A percentile compares a stretch with the other conserved stretches of the same genome.
Evolutionary conservation across 495 filamentous ascomycete species (phyloP).

Genomic region (Penicillium malachiteum): DNA sequence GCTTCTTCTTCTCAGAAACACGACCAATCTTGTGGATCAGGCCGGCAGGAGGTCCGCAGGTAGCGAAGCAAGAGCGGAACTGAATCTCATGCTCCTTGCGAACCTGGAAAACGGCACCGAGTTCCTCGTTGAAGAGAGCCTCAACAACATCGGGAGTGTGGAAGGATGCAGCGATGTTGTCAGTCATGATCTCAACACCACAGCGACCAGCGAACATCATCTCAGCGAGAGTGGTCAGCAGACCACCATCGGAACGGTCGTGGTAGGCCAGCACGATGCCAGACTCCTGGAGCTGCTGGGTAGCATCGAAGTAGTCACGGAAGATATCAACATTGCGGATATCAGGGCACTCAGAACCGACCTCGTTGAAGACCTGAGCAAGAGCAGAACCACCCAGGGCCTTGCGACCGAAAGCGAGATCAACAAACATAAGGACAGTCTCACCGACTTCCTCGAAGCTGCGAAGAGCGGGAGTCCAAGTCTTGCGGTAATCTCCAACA

Average conservation of each 20-base stretch:
- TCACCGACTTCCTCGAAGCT: slow-evolving; percentile 85
- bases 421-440: slow-evolving; percentile 85
- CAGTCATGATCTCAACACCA: slow-evolving; percentile 81
- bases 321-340: slow-evolving; percentile 77
- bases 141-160: slow-evolving; percentile 65
- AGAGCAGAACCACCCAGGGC: slow-evolving; percentile 88
- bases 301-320: slow-evolving; percentile 89
- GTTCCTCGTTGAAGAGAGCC: slow-evolving; percentile 90
- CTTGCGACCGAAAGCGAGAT: slow-evolving; percentile 75
- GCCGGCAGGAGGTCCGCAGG: slow-evolving; percentile 79
- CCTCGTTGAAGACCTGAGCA: slow-evolving; percentile 85
- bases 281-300: slow-evolving; percentile 79
- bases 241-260: slow-evolving; percentile 88
- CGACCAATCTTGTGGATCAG: slow-evolving; percentile 80
- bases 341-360: slow-evolving; percentile 82
- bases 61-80: slow-evolving; percentile 89
- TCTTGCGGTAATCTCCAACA: slow-evolving; percentile 74
- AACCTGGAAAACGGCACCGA: slow-evolving; percentile 97
- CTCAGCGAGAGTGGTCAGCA: slow-evolving; percentile 88
- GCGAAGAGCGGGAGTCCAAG: slow-evolving; percentile 90
- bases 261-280: slow-evolving; percentile 93
- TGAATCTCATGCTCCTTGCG: slow-evolving; percentile 76
- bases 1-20: slow-evolving; percentile 67
- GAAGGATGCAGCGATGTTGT: slow-evolving; percentile 57
- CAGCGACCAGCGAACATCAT: slow-evolving; percentile 99